Base-by-base conservation (phyloP, 805 yeast species). In the Saccharomyces mikatae region DNA sequence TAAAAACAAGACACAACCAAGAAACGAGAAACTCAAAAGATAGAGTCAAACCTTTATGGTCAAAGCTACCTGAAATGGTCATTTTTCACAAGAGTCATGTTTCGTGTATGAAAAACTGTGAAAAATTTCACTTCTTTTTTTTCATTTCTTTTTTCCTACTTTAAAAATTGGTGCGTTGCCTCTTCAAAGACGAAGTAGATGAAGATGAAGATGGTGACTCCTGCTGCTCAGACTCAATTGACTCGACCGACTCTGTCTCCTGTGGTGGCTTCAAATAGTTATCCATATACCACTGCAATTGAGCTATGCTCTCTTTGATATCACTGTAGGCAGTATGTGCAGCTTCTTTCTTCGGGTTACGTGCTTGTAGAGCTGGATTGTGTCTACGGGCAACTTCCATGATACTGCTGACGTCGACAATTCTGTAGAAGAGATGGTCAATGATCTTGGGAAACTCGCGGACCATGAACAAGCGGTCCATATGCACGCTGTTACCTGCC, bases 401-500 rank as follows among this genome's bases (percentile, higher is more conserved):
- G 48, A 94, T 73, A 1, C 90, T 76, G n/a, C 95, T 84, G 14
- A 94, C 99, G 65, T 94, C 99, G 46, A 94, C 80, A 44, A 91
- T 77, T 53, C 99, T 78, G 67, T 94, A 94, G 66, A 80, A 83
- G 47, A 83, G 62, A 58, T 73, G 79, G 22, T 78, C 78, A n/a
- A 80, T 68, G 6, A 89, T 84, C 49, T 77, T 69, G 0, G 98
- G 98, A 74, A 94, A 83, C 64, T 92, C 96, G 52, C 80, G 77
- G 66, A 82, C 73, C 86, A 94, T 79, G 70, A 92, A 94, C 51
- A 86, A 76, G 55, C 89, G 80, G 68, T 94, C 99, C 84, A 89
- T 84, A 69, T 94, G 97, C 21, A 94, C 84, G 0, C 96, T 80
- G 62, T 92, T 94, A 1, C 99, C 99, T 0, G 96, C 96, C 53